A percentile compares a stretch with the other conserved stretches of the same genome.
These are phyloP conservation scores for Pholiota molesta DNA, from an alignment of 768 basidiomycete genomes.

Conservation along the genomic window DNA sequence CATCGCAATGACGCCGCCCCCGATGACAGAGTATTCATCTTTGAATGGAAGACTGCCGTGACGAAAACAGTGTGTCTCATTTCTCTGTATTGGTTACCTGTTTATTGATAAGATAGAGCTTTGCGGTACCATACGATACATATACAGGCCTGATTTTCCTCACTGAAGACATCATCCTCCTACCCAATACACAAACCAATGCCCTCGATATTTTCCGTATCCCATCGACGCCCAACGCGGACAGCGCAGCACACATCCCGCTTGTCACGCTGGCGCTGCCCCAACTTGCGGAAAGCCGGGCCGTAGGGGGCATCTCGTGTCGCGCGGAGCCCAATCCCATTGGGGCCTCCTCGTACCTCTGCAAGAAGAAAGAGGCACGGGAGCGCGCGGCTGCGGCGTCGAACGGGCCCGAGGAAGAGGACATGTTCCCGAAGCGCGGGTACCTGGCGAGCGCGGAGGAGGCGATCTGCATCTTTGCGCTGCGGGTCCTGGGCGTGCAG, in stretches of 20 bases:
- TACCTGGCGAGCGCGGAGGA: slow-evolving; percentile 22
- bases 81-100: neutral
- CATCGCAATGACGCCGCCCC: slow-evolving; percentile 13
- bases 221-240: slow-evolving; percentile 5
- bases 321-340: slow-evolving; percentile 10
- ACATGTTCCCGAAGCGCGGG: slow-evolving; percentile 20
- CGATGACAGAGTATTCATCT: slow-evolving; percentile 40
- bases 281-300: slow-evolving; percentile 1
- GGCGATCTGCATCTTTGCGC: slow-evolving; percentile 24
- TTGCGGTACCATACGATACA: slow-evolving; percentile 3
- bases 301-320: slow-evolving; percentile 5
- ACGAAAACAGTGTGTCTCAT: slow-evolving; percentile 35
- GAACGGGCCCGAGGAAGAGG: slow-evolving; percentile 7
- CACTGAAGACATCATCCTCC: slow-evolving; percentile 6
- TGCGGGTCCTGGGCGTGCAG: neutral
- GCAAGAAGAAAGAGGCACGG: slow-evolving; percentile 1
- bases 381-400: neutral
- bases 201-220: slow-evolving; percentile 14
- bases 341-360: slow-evolving; percentile 1
- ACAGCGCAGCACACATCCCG: neutral
- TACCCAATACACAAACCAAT: slow-evolving; percentile 6
- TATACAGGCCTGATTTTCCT: slow-evolving; percentile 11
- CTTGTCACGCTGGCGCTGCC: slow-evolving; percentile 6
- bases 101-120: slow-evolving; percentile 3
- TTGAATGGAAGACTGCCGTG: slow-evolving; percentile 45